phyloP scores from a whole-genome alignment of 257 asterid genomes.

The Sherardia arvensis region DNA sequence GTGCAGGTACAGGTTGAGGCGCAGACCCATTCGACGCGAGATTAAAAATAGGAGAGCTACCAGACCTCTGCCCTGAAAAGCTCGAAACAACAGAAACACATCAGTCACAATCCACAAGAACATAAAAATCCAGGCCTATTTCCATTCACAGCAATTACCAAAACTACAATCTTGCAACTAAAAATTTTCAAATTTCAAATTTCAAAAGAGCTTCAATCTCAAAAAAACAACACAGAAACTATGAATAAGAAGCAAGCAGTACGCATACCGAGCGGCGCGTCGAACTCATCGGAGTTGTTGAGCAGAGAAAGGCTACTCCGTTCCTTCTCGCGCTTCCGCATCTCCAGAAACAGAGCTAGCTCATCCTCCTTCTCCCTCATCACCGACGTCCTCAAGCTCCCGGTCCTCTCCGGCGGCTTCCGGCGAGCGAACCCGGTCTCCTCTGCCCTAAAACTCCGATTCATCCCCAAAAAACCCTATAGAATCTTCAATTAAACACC shows the following conservation, averaged over 20 bases:
- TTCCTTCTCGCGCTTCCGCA: conserved; percentile 83
- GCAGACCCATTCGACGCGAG: conserved; percentile 25
- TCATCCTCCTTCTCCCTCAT: conserved; percentile 76
- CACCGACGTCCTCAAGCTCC: conserved; percentile 44
- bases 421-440: conserved; percentile 9
- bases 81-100: not conserved
- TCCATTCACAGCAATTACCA: conserved; percentile 10
- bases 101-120: not conserved
- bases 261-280: conserved; percentile 62
- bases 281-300: conserved; percentile 70
- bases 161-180: not conserved
- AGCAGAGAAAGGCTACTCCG: conserved; percentile 55
- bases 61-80: conserved; percentile 52
- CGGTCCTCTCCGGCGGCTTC: conserved; percentile 24
- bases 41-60: conserved; percentile 59
- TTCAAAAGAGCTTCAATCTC: conserved; percentile 17
- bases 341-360: conserved; percentile 78
- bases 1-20: conserved; percentile 34
- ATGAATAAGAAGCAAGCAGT: not conserved
- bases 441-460: conserved; percentile 73
- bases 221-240: conserved; percentile 4
- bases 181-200: conserved; percentile 9
- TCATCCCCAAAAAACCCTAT: conserved; percentile 33
- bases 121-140: conserved; percentile 5
- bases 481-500: conserved; percentile 22